Conservation (phyloP, 441 rosid species). For the Corymbia citriodora region DNA sequence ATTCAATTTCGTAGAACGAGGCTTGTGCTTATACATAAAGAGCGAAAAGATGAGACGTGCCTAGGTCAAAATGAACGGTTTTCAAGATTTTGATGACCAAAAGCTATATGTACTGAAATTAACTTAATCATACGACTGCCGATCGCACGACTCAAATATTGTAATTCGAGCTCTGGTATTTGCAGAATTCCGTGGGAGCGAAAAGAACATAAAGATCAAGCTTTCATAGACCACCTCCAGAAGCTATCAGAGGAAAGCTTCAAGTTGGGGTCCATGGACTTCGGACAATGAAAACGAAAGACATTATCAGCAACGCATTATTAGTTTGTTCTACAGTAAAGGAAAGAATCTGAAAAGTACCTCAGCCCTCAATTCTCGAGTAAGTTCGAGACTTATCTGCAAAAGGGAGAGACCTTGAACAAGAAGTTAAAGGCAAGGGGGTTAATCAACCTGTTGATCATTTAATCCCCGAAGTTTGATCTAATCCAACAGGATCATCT, state of each 20-base stretch:
- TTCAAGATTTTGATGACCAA: rapidly evolving
- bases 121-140: too few relatives aligned
- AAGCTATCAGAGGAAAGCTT: not conserved
- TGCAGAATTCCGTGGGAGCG: not conserved
- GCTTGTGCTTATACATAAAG: not conserved
- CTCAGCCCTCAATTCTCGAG: not conserved
- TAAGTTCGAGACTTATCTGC: not conserved
- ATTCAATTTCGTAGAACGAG: not conserved
- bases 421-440: not conserved
- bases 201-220: not conserved
- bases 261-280: not conserved
- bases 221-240: not conserved
- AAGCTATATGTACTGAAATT: not conserved
- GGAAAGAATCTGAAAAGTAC: not conserved
- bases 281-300: not conserved
- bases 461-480: not conserved
- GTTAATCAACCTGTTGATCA: not conserved
- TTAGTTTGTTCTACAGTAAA: not conserved
- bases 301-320: not conserved
- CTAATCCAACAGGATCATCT: not conserved
- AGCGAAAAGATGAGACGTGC: not conserved
- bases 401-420: not conserved
- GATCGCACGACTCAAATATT: too few relatives aligned
- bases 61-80: not conserved
- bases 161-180: too few relatives aligned